Conservation (phyloP, 2,329 filamentous ascomycete genomes). For the Tolypocladium amazonense region DNA sequence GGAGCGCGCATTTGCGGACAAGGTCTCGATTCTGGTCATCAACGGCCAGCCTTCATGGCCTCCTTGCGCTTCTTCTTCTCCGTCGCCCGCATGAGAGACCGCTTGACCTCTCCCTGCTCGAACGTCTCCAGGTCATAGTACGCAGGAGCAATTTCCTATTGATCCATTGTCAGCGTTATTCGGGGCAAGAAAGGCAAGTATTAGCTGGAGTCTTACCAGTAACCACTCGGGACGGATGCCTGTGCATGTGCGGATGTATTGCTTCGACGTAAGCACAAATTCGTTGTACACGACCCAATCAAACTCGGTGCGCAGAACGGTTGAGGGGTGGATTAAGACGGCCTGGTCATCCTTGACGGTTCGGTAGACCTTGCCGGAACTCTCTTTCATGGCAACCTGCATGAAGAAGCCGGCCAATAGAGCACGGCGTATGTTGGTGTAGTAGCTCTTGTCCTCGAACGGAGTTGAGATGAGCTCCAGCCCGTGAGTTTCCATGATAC, state of each 20-base stretch:
- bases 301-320: conserved; percentile 75
- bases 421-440: conserved; percentile 89
- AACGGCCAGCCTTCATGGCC: conserved; percentile 40
- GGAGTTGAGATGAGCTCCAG: conserved; percentile 79
- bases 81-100: conserved; percentile 43
- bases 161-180: neutral
- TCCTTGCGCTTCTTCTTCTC: conserved; percentile 52
- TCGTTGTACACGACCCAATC: conserved; percentile 99
- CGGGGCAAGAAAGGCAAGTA: neutral
- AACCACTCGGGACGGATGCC: conserved; percentile 91
- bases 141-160: conserved; percentile 77
- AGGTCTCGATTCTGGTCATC: conserved; percentile 7
- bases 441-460: conserved; percentile 95
- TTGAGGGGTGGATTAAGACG: conserved; percentile 87
- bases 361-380: conserved; percentile 77
- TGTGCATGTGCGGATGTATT: conserved; percentile 92
- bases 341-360: conserved; percentile 96
- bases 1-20: neutral
- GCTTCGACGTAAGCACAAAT: conserved; percentile 95
- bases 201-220: conserved; percentile 46
- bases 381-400: conserved; percentile 94
- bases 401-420: conserved; percentile 97
- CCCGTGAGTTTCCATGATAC: conserved; percentile 91
- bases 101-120: conserved; percentile 77
- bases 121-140: conserved; percentile 87